Evolutionary conservation across 768 basidiomycete genomes (phyloP), one percentile per base, ranked within the genome.

Genomic region (Amanita molliuscula): DNA sequence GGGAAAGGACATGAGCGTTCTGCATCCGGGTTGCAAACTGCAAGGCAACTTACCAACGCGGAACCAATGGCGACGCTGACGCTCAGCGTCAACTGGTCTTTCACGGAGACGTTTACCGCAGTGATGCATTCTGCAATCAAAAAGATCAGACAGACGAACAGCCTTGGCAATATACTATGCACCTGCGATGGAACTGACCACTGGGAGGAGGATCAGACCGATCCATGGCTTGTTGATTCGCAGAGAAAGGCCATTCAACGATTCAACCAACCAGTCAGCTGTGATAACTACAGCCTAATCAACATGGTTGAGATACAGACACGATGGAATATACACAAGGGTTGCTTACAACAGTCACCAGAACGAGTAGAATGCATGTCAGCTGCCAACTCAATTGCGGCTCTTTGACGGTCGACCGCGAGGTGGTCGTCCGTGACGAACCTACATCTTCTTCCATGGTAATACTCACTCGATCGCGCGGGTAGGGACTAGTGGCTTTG

Each of bases 191-290:
- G 84, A 84, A 29, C 80, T 84, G 35, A 94, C 84, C 15, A 84
- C 82, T 3, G 94, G 94, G 8, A 97, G 75, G 11, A 98, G 62
- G 56, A 98, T 90, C 31, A 97, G 68, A 13, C 83, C 92, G 51
- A 94, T 75, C 82, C 90, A 98, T 62, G 92, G 86, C 55, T 88
- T 87, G 59, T 79, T 84, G 54, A 98, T 78, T 3, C 71, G 71
- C 16, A 59, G 66, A 1, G 84, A 83, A 47, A 95, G 70, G 34
- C 79, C 82, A 60, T 91, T 78, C 78, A 96, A 89, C 6, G 86
- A 82, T 59, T 79, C 81, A 6, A 97, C 91, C 13, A 97, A 70
- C 65, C 72, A 74, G 40, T 82, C 81, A 1, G 79, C 79, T 6
- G 75, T 80, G 2, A 79, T 63, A 2, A 76, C 74, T 4, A 82